Evolutionary conservation across 1,284 basidiomycete species (phyloP).

Genomic region (Cryptococcus sp.): DNA sequence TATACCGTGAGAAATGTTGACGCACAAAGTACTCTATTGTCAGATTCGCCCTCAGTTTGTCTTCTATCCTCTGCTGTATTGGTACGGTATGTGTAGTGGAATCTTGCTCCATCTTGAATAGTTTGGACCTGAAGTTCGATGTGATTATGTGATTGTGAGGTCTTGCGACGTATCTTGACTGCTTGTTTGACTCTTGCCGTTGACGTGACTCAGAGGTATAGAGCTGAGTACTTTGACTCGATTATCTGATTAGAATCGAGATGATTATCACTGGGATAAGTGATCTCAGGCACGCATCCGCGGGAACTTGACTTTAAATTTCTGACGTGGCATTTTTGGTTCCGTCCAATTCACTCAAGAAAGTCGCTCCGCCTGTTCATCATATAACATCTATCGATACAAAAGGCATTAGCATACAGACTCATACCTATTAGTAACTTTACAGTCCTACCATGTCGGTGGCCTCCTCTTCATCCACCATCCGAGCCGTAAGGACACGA

Average conservation of each 20-base stretch:
- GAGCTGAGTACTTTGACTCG: too few relatives aligned
- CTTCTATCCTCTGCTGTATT: slow-evolving; percentile 20
- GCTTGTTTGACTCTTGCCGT: too few relatives aligned
- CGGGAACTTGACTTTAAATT: background rate
- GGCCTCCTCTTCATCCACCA: background rate
- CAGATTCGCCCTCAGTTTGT: slow-evolving; percentile 22
- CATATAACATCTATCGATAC: background rate
- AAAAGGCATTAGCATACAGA: too few relatives aligned
- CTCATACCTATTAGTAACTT: background rate
- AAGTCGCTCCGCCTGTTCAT: background rate
- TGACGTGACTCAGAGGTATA: too few relatives aligned
- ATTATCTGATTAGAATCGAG: too few relatives aligned
- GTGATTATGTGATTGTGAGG: too few relatives aligned
- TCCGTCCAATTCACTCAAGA: background rate
- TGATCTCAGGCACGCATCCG: too few relatives aligned
- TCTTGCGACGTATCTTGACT: too few relatives aligned
- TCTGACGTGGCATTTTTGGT: slow-evolving; percentile 3
- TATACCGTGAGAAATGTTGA: background rate
- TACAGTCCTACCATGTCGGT: slow-evolving; percentile 1
- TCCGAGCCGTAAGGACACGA: background rate
- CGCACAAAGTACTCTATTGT: slow-evolving; percentile 27
- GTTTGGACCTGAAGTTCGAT: too few relatives aligned
- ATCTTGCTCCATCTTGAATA: background rate
- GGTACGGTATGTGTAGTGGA: background rate
- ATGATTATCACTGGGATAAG: too few relatives aligned